Conservation (phyloP, 495 filamentous ascomycete genomes). For the Podospora australis region DNA sequence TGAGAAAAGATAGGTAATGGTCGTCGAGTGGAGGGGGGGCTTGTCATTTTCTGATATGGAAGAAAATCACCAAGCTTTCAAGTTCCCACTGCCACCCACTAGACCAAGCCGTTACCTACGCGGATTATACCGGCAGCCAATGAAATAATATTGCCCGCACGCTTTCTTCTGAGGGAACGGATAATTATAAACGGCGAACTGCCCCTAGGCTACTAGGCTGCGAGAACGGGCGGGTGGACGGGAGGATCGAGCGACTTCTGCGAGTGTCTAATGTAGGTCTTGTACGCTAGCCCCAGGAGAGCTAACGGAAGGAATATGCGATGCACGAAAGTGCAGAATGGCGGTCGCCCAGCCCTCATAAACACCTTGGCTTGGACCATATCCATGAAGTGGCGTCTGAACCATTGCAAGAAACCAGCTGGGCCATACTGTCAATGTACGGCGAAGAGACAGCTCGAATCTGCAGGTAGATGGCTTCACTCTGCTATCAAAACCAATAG, state of each 20-base stretch:
- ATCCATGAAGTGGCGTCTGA: background rate
- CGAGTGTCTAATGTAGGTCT: background rate
- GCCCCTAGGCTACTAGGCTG: no score
- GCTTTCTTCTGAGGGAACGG: no score
- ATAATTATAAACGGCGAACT: no score
- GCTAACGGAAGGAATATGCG: background rate
- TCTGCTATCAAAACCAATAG: background rate
- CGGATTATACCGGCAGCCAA: no score
- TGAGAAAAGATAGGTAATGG: no score
- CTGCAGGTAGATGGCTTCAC: background rate
- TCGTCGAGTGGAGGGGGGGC: no score
- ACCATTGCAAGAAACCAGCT: background rate
- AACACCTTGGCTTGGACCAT: background rate
- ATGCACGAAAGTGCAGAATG: background rate
- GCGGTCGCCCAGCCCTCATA: background rate
- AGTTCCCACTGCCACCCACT: no score
- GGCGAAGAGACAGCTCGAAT: background rate
- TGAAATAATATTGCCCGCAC: no score
- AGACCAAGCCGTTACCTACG: no score
- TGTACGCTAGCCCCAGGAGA: background rate
- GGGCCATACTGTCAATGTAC: background rate
- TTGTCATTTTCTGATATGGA: no score
- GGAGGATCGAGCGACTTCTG: background rate
- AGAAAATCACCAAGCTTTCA: no score
- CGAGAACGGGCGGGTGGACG: background rate